Evolutionary conservation across 306 rosid species (phyloP).

Genomic region (Vigna mungo): DNA sequence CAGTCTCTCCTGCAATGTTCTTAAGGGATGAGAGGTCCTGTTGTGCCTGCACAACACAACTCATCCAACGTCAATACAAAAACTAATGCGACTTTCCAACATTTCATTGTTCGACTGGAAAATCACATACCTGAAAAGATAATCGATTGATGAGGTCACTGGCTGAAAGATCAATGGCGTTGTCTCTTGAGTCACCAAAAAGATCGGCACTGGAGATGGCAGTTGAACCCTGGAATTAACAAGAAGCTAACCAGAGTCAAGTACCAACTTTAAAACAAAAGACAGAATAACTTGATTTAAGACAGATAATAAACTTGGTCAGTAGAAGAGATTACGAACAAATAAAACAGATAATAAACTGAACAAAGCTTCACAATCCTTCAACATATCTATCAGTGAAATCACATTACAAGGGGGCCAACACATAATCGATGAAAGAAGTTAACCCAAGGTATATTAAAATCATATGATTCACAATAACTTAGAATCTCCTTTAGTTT

Average conservation of each 20-base stretch:
- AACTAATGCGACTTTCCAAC: neutral
- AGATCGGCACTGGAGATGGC: constrained; percentile 96
- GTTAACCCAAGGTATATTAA: no score
- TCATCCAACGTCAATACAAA: constrained; percentile 14
- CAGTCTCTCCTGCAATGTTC: constrained; percentile 96
- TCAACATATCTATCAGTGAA: no score
- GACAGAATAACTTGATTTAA: neutral
- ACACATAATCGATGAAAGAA: no score
- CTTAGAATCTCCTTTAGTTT: no score
- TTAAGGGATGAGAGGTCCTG: constrained; percentile 88
- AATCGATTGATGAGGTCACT: constrained; percentile 78
- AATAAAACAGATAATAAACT: neutral
- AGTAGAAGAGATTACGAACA: neutral
- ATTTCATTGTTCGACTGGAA: neutral
- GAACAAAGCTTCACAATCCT: no score
- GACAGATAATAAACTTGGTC: no score
- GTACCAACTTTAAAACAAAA: constrained; percentile 8
- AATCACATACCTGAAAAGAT: constrained; percentile 74
- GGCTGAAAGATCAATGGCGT: constrained; percentile 69
- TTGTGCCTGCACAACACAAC: constrained; percentile 68
- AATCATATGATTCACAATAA: no score
- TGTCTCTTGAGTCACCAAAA: constrained; percentile 67
- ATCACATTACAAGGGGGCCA: no score
- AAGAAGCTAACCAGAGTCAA: constrained; percentile 28
- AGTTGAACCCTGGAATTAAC: constrained; percentile 65